These are phyloP conservation scores for Monosporascus sp. DNA, from an alignment of 2,329 filamentous ascomycete genomes.

Conservation along the genomic window DNA sequence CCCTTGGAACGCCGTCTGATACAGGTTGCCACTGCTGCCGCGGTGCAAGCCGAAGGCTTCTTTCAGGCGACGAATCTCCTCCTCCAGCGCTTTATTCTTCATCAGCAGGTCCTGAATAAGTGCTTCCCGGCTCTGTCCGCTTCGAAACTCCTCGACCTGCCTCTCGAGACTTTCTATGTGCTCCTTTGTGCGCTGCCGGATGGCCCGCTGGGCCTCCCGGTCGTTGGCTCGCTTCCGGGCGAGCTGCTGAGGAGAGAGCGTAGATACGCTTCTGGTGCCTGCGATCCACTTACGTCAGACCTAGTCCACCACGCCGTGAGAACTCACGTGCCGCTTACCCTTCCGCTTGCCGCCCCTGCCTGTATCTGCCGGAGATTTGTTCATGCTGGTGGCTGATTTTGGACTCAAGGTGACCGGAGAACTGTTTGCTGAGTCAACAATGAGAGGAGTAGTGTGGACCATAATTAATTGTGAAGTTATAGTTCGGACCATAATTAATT, in stretches of 20 bases:
- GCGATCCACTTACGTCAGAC: not conserved
- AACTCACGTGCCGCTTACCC: slow-evolving; percentile 15
- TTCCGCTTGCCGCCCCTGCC: slow-evolving; percentile 25
- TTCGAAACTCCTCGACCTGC: slow-evolving; percentile 66
- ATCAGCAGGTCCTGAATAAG: slow-evolving; percentile 47
- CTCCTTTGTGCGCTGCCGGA: slow-evolving; percentile 78
- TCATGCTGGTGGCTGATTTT: slow-evolving; percentile 17
- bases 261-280: slow-evolving; percentile 74
- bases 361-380: slow-evolving; percentile 15
- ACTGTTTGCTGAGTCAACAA: slow-evolving; percentile 4
- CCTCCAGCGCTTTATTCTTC: slow-evolving; percentile 49
- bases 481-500: slow-evolving; percentile 8
- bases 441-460: slow-evolving; percentile 2
- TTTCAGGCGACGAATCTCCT: slow-evolving; percentile 42
- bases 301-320: too few species aligned
- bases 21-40: slow-evolving; percentile 14
- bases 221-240: slow-evolving; percentile 90
- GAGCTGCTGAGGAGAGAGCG: slow-evolving; percentile 80
- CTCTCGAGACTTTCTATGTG: slow-evolving; percentile 76
- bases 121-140: slow-evolving; percentile 41
- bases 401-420: slow-evolving; percentile 10
- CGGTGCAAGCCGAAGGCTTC: slow-evolving; percentile 40
- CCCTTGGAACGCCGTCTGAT: slow-evolving; percentile 20
- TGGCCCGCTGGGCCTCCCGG: slow-evolving; percentile 82
- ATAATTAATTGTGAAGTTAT: slow-evolving; percentile 5